Base-by-base conservation (phyloP, 2,329 filamentous ascomycete species). In the Ciborinia camelliae region DNA sequence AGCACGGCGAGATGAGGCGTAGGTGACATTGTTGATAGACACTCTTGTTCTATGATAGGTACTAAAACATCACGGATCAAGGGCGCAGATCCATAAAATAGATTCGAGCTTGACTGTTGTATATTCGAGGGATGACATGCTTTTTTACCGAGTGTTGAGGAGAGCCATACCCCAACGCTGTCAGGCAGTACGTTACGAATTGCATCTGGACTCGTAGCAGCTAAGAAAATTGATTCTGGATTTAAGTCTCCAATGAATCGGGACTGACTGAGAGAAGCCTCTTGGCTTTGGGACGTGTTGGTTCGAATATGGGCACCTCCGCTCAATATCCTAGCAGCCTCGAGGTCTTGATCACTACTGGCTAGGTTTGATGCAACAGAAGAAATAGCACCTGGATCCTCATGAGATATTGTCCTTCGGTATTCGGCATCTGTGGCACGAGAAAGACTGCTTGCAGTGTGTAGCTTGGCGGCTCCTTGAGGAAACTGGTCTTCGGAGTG, bases 241-340 rank as follows among this genome's bases (percentile, higher is more conserved):
- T 85, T 87, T 35, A 86, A 70, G 69, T 86, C 84, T 23, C 84
- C 83, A 45, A 86, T 81, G 63, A 86, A 86, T 8, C 84, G 81
- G 15, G 68, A 52, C 28, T 64, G 59, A 23, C n/a, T 52, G 41
- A 30, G 15, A 26, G 63, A 18, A 26, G 51, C 15, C 9, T 51
- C 48, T 43, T 45, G 58, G 23, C 20, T 28, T 45, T 64, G 28
- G 30, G 53, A 39, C 23, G 45, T 15, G 30, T 18, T 57, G 14
- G 64, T 23, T 60, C 53, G 62, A 37, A 50, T 50, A 51, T 58
- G 53, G 10, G 35, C 28, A 26, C 62, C 53, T 15, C 62, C 62
- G 32, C 62, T 64, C 12, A 64, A 50, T 39, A 64, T 64, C 30
- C 62, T 59, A n/a, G 62, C 62, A 59, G 53, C 62, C 50, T 64